A percentile compares a stretch with the other conserved stretches of the same genome.
phyloP scores from a whole-genome alignment of 2,329 filamentous ascomycete genomes.

The Leptoxyphium fumago region DNA sequence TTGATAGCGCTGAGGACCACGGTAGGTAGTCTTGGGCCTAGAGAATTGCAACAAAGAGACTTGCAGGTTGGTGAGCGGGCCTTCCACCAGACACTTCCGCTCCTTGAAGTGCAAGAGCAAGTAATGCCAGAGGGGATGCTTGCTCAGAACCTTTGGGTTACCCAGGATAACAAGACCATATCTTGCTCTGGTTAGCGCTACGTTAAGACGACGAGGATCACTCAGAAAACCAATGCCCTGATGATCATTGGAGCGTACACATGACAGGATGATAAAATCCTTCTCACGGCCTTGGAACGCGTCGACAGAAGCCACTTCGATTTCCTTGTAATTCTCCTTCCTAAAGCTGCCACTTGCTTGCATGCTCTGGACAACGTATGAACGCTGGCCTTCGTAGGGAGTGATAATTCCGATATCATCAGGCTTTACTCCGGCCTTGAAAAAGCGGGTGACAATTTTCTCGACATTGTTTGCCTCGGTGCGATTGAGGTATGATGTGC shows the following conservation, averaged over 20 bases:
- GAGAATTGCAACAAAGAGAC: slow-evolving; percentile 90
- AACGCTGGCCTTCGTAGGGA: slow-evolving; percentile 94
- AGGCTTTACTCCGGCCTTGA: slow-evolving; percentile 95
- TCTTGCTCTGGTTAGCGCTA: slow-evolving; percentile 90
- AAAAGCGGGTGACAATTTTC: slow-evolving; percentile 96
- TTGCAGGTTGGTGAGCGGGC: slow-evolving; percentile 89
- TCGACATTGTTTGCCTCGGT: slow-evolving; percentile 96
- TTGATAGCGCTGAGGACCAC: slow-evolving; percentile 74
- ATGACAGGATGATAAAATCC: slow-evolving; percentile 96
- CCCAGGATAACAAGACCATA: slow-evolving; percentile 93
- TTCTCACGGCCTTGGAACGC: slow-evolving; percentile 98
- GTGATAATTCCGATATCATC: slow-evolving; percentile 94
- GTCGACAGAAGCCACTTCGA: slow-evolving; percentile 95
- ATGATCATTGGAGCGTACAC: slow-evolving; percentile 95
- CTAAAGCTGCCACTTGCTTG: slow-evolving; percentile 94
- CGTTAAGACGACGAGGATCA: slow-evolving; percentile 91
- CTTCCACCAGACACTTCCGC: slow-evolving; percentile 87
- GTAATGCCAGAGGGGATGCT: slow-evolving; percentile 96
- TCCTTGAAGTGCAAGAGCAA: slow-evolving; percentile 94
- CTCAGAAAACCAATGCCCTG: slow-evolving; percentile 98
- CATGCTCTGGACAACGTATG: slow-evolving; percentile 99
- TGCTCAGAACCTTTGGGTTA: slow-evolving; percentile 92
- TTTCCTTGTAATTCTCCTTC: slow-evolving; percentile 97
- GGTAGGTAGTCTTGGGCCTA: slow-evolving; percentile 81
- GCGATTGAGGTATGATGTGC: slow-evolving; percentile 94